Percentiles rank a stretch among this genome's conserved stretches.
These are phyloP conservation scores for Candida nitratophila DNA, from an alignment of 805 yeast genomes.

Conservation along the genomic window DNA sequence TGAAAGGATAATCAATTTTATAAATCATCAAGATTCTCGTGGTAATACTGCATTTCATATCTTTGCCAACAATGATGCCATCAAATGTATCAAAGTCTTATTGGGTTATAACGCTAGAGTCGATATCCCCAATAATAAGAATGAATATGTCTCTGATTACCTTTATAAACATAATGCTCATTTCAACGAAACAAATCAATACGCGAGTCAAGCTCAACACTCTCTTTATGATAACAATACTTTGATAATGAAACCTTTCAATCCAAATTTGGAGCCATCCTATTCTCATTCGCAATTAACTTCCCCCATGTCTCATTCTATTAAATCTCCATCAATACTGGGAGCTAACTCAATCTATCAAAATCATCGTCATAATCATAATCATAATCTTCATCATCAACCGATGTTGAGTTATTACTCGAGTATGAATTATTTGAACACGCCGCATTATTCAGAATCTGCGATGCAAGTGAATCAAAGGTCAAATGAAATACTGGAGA, in stretches of 20 bases:
- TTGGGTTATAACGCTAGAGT: conserved; percentile 46
- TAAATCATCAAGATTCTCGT: conserved; percentile 49
- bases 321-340: not conserved
- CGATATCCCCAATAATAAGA: conserved; percentile 42
- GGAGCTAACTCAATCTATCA: not conserved
- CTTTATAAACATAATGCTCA: conserved; percentile 18
- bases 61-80: conserved; percentile 37
- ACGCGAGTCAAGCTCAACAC: not conserved
- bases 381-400: conserved; percentile 3
- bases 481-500: conserved; percentile 41
- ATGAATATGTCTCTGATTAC: conserved; percentile 33
- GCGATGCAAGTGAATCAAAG: conserved; percentile 47
- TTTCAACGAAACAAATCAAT: not conserved
- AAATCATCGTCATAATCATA: not conserved
- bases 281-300: not conserved
- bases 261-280: conserved; percentile 3
- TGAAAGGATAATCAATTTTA: conserved; percentile 51
- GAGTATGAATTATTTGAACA: conserved; percentile 9
- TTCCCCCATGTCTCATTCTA: not conserved
- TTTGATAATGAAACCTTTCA: conserved; percentile 11
- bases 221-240: not conserved
- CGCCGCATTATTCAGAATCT: conserved; percentile 44
- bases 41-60: conserved; percentile 53
- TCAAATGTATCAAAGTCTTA: conserved; percentile 37
- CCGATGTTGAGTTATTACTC: not conserved